phyloP scores from a whole-genome alignment of 805 yeast genomes.

The Candida khao-thaluensis region DNA sequence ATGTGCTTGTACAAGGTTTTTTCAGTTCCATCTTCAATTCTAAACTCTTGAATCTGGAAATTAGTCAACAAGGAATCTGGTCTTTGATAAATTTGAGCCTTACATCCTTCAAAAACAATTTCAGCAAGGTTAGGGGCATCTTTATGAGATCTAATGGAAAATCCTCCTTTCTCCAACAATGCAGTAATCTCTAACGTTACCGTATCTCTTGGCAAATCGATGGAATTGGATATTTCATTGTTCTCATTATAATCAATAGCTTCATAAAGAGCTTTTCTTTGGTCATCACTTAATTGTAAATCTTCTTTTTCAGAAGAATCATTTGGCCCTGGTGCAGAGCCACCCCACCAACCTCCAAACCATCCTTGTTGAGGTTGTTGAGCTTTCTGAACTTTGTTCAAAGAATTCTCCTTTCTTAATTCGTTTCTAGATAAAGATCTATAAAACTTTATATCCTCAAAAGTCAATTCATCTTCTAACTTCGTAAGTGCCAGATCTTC shows the following conservation, averaged over 20 bases:
- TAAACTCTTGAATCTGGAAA: slow-evolving; percentile 75
- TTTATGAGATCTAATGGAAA: slow-evolving; percentile 52
- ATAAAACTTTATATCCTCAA: slow-evolving; percentile 82
- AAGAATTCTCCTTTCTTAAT: slow-evolving; percentile 52
- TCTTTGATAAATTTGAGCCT: slow-evolving; percentile 68
- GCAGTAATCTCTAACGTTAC: slow-evolving; percentile 67
- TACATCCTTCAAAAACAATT: slow-evolving; percentile 78
- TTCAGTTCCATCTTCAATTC: slow-evolving; percentile 83
- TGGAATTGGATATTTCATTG: slow-evolving; percentile 46
- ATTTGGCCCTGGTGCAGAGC: slow-evolving; percentile 14
- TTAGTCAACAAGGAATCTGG: slow-evolving; percentile 73
- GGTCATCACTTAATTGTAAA: slow-evolving; percentile 69
- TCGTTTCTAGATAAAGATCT: slow-evolving; percentile 75
- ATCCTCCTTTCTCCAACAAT: slow-evolving; percentile 71
- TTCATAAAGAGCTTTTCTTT: slow-evolving; percentile 82
- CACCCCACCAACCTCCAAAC: slow-evolving; percentile 70
- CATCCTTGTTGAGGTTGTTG: slow-evolving; percentile 47
- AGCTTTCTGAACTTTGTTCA: slow-evolving; percentile 15
- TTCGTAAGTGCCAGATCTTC: slow-evolving; percentile 41
- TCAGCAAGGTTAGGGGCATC: slow-evolving; percentile 60
- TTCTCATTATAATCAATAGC: slow-evolving; percentile 87
- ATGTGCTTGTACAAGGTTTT: slow-evolving; percentile 80
- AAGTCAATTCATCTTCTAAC: slow-evolving; percentile 60
- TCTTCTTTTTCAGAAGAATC: slow-evolving; percentile 25
- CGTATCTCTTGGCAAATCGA: slow-evolving; percentile 72